These are phyloP conservation scores for Serendipita sp. DNA, from an alignment of 1,284 basidiomycete species.

Conservation along the genomic window DNA sequence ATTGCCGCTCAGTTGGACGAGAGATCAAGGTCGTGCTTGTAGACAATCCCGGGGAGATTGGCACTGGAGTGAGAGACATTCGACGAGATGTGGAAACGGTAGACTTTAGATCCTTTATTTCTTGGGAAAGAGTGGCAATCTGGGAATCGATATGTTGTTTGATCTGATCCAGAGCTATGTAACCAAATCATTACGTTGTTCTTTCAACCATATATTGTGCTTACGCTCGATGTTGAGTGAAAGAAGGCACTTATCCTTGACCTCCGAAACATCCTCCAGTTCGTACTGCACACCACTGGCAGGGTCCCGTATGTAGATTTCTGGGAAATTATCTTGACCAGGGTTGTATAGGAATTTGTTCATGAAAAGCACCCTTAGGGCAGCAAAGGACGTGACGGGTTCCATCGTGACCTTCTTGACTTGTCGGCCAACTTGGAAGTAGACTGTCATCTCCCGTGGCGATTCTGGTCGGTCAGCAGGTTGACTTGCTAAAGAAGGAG, in stretches of 20 bases:
- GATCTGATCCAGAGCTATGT: constrained; percentile 88
- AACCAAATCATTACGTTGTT: constrained; percentile 8
- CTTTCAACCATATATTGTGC: constrained; percentile 23
- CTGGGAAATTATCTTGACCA: constrained; percentile 84
- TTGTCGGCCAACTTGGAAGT: constrained; percentile 82
- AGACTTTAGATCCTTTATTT: constrained; percentile 79
- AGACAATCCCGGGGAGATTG: constrained; percentile 30
- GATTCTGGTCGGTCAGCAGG: background rate
- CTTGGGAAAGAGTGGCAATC: constrained; percentile 72
- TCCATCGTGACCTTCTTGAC: constrained; percentile 80
- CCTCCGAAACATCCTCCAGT: constrained; percentile 88
- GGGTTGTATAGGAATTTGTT: constrained; percentile 94
- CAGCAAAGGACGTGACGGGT: constrained; percentile 53
- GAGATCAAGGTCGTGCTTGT: constrained; percentile 43
- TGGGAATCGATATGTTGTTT: constrained; percentile 94
- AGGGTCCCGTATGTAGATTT: constrained; percentile 88
- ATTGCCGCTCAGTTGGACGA: constrained; percentile 59
- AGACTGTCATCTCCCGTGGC: constrained; percentile 45
- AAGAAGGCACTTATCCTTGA: constrained; percentile 75
- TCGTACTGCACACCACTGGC: constrained; percentile 89
- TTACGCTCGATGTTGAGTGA: constrained; percentile 74
- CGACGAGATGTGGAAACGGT: constrained; percentile 37
- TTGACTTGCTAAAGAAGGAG: background rate
- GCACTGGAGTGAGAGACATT: constrained; percentile 27
- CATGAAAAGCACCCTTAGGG: constrained; percentile 77